A percentile compares a stretch with the other conserved stretches of the same genome.
These are phyloP conservation scores for Dipsacomyces acuminosporus DNA, from an alignment of 371 early-diverging fungal species.

Conservation along the genomic window DNA sequence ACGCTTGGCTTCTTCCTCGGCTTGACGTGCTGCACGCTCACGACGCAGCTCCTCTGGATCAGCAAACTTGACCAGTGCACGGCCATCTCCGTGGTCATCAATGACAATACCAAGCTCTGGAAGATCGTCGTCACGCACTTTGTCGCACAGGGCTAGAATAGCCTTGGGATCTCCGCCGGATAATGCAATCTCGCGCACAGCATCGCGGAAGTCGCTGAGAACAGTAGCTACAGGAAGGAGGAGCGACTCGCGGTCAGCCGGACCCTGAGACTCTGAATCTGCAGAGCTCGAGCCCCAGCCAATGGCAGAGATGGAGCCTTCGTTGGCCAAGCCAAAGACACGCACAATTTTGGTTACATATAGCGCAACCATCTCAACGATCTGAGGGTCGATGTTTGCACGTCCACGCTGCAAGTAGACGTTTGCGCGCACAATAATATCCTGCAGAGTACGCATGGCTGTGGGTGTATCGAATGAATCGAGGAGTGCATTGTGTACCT, in stretches of 20 bases:
- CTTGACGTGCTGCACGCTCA: conserved; percentile 59
- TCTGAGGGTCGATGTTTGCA: conserved; percentile 53
- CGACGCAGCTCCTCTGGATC: conserved; percentile 65
- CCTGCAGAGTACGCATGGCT: conserved; percentile 77
- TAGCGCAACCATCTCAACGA: conserved; percentile 71
- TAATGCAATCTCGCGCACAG: conserved; percentile 57
- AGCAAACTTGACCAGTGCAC: conserved; percentile 85
- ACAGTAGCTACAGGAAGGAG: conserved; percentile 76
- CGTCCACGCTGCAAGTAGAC: conserved; percentile 60
- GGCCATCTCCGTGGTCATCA: conserved; percentile 92
- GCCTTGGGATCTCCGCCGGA: conserved; percentile 52
- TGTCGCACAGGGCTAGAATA: conserved; percentile 74
- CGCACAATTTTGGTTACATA: conserved; percentile 75
- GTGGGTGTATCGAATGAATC: conserved; percentile 92
- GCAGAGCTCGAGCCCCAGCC: conserved; percentile 35
- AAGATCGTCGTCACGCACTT: conserved; percentile 80
- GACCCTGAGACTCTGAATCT: conserved; percentile 2
- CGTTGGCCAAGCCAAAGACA: conserved; percentile 49
- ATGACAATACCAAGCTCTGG: conserved; percentile 81
- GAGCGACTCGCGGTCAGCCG: conserved; percentile 55
- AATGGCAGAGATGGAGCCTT: conserved; percentile 51
- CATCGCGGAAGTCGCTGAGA: conserved; percentile 82
- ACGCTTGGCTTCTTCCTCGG: conserved; percentile 59
- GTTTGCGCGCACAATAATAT: conserved; percentile 77
- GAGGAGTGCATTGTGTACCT: conserved; percentile 83